Evolutionary conservation across 352 stramenopile genomes (phyloP), one percentile per base, ranked within the genome.

Genomic region (Globisporangium echinulatum): DNA sequence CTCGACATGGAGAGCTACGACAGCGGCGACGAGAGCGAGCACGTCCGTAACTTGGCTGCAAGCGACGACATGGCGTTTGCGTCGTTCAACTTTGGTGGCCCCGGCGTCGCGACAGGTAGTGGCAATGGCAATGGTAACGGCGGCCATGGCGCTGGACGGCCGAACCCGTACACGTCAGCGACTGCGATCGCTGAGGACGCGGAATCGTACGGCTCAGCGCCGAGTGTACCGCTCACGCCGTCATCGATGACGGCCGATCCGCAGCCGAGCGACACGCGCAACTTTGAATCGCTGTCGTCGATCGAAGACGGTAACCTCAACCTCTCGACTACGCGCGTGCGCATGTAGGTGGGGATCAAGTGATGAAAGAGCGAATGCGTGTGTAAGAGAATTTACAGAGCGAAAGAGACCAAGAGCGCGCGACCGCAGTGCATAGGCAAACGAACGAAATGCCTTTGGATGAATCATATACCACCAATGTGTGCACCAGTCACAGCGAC

Each of bases 241-340:
- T 52, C 52, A 51, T 52, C 52, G 51, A 58, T 58, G 7, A 56
- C 7, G 1, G 40, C 40, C 1, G 7, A 62, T 36, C 56, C 37
- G 38, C 56, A 62, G 56, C 49, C 62, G 19, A 62, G 39, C 36
- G 60, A 66, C 33, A 74, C 71, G 33, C 67, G 71, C 43, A 79
- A 79, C 61, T 61, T 79, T 52, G 69, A 75, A 54, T 79, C 71
- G 7, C n/a, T 79, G 5, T 79, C 71, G 52, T 75, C 70, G 59
- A 48, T 78, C 33, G 56, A 66, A 54, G 61, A 67, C 37, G 69
- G 61, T 17, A 56, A 65, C n/a, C 54, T 77, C 7, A 67, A 77
- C 38, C 61, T 79, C 36, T 68, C 62, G 25, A 57, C 43, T 40
- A 57, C 62, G 42, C 62, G 51, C 36, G 68, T 79, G 48, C 68